A percentile compares a stretch with the other conserved stretches of the same genome.
Evolutionary conservation across 2,329 filamentous ascomycete genomes (phyloP).

Genomic region (Fusarium robinianum): DNA sequence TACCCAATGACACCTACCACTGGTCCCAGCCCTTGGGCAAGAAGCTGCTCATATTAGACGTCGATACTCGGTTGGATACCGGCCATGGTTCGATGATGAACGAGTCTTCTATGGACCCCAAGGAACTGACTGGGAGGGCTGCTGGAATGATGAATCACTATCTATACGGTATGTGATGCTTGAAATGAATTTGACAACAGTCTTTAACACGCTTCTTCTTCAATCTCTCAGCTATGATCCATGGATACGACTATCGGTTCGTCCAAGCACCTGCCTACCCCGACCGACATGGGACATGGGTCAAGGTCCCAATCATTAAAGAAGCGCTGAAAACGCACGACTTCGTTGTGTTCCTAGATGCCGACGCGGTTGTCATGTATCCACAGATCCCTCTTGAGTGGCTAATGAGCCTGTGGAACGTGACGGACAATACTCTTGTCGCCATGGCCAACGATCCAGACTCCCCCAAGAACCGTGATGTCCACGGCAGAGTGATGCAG

Average conservation of each 20-base stretch:
- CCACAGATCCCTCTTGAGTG: constrained; percentile 52
- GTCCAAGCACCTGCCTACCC: constrained; percentile 48
- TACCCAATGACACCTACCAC: constrained; percentile 9
- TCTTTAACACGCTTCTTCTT: fast-evolving
- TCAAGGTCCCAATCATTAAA: constrained; percentile 47
- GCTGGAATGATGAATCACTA: constrained; percentile 31
- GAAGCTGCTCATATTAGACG: constrained; percentile 29
- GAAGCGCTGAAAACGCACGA: constrained; percentile 46
- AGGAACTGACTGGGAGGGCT: constrained; percentile 25
- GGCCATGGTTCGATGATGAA: constrained; percentile 24
- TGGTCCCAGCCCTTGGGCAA: constrained; percentile 24
- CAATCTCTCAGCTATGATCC: constrained; percentile 41
- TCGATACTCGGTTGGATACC: constrained; percentile 18
- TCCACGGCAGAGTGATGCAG: constrained; percentile 27
- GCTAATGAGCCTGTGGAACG: constrained; percentile 53
- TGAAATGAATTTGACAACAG: not conserved
- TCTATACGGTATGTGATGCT: constrained; percentile 20
- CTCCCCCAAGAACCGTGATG: constrained; percentile 44
- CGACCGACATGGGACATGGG: constrained; percentile 52
- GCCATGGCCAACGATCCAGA: constrained; percentile 53
- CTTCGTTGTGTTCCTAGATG: constrained; percentile 51
- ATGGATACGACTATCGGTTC: constrained; percentile 55
- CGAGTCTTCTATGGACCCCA: constrained; percentile 12
- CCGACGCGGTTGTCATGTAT: constrained; percentile 49
- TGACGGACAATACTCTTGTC: constrained; percentile 46